Conservation (phyloP, 371 early-diverging fungal species). For the Capniomyces stellatus region DNA sequence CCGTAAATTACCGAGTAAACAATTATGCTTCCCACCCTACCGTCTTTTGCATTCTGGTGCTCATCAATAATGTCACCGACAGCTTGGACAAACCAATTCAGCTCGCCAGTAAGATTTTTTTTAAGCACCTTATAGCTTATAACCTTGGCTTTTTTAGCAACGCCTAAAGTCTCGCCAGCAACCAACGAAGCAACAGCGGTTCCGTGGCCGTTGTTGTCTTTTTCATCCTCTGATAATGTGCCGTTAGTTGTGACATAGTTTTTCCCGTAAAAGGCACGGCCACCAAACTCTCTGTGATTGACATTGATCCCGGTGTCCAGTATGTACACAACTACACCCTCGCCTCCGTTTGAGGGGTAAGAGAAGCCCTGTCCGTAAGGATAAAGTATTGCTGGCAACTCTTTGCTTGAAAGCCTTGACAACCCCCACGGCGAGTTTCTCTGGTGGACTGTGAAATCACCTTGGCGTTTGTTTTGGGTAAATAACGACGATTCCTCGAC, state of each 20-base stretch:
- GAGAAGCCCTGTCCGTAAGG: conserved; percentile 39
- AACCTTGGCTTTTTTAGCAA: conserved; percentile 3
- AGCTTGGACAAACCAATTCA: conserved; percentile 56
- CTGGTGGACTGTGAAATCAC: conserved; percentile 22
- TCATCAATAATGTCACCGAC: conserved; percentile 43
- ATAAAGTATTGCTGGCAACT: conserved; percentile 4
- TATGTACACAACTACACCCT: conserved; percentile 69
- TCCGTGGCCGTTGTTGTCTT: conserved; percentile 4
- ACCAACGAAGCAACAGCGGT: conserved; percentile 3
- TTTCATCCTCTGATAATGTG: conserved; percentile 29
- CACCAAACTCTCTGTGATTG: conserved; percentile 72
- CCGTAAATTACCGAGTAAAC: conserved; percentile 93
- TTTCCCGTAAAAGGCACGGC: conserved; percentile 70
- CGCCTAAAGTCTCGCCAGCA: conserved; percentile 1
- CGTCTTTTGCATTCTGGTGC: conserved; percentile 24
- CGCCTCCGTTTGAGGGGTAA: conserved; percentile 56
- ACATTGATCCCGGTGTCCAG: conserved; percentile 83
- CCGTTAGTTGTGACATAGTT: conserved; percentile 37
- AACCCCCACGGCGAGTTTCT: conserved; percentile 79
- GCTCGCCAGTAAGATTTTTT: conserved; percentile 63
- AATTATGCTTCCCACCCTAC: conserved; percentile 64
- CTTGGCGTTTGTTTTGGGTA: neutral
- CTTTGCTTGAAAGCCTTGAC: conserved; percentile 67
- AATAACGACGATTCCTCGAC: neutral
- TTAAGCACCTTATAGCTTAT: conserved; percentile 10